Evolutionary conservation across 2,329 filamentous ascomycete genomes (phyloP).

Genomic region (Fusarium stilboides): DNA sequence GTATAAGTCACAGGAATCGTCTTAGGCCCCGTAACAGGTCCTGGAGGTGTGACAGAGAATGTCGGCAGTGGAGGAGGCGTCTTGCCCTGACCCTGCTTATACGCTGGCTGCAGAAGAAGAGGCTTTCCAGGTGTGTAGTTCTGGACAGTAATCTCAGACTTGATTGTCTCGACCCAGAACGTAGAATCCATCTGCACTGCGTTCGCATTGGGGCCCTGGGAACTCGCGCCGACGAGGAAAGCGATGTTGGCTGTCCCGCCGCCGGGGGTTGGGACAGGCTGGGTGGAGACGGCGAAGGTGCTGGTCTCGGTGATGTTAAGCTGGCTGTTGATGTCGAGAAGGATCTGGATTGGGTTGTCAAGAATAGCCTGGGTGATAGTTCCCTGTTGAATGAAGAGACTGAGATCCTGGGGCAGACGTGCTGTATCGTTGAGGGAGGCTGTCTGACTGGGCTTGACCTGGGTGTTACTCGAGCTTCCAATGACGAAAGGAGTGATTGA

Average conservation of each 20-base stretch:
- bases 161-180: conserved; percentile 9
- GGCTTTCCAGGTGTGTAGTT: not conserved
- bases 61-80: conserved; percentile 6
- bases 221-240: conserved; percentile 4
- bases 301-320: conserved; percentile 15
- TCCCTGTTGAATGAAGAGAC: not conserved
- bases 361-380: conserved; percentile 16
- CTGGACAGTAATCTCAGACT: conserved; percentile 7
- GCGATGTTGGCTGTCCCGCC: conserved; percentile 20
- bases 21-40: not conserved
- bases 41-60: conserved; percentile 10
- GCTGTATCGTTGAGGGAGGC: not conserved
- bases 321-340: conserved; percentile 21
- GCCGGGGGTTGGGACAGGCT: not conserved
- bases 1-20: conserved; percentile 10
- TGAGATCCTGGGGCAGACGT: conserved; percentile 14
- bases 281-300: not conserved
- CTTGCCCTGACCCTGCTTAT: not conserved
- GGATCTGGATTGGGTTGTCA: conserved; percentile 6
- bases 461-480: not conserved
- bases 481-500: conserved; percentile 13
- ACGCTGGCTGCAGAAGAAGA: conserved; percentile 5
- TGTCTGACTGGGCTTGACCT: not conserved
- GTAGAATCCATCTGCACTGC: conserved; percentile 13
- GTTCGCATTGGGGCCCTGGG: conserved; percentile 1